Evolutionary conservation across 2,329 filamentous ascomycete species (phyloP), one percentile per base, ranked within the genome.

Genomic region (Clonostachys byssicola): DNA sequence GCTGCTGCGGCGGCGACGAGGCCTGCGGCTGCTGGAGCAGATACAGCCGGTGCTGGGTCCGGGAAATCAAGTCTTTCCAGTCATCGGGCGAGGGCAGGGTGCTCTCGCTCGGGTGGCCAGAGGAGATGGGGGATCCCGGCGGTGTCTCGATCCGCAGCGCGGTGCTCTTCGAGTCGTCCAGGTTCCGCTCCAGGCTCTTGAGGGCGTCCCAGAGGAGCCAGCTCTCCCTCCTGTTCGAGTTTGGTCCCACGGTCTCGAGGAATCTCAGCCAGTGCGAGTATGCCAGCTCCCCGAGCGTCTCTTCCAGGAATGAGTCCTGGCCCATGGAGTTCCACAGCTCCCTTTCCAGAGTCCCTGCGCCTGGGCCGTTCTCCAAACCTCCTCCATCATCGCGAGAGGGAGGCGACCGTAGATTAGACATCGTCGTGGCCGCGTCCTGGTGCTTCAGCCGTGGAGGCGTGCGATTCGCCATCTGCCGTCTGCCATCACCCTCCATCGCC

Each of bases 191-290:
- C 6, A 44, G 40, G 5, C 56, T 50, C 35, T 56, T 51, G 46
- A 58, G 51, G 4, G 38, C 45, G 6, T 33, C 33, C 35, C 36
- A 40, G 34, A 45, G 44, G 8, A 38, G 18, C 20, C 40, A 16
- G n/a, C 34, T 33, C 23, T 30, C 20, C 9, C n/a, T 30, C 9
- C 9, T 5, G 52, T 50, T 1, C 51, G 47, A 5, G n/a, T 5
- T 14, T 6, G 30, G 17, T 9, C 9, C 35, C 18, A n/a, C 42
- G 12, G 46, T 33, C 23, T 56, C 53, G 1, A 64, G 46, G 7
- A 49, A 53, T 5, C 53, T 51, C 2, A 57, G 46, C 62, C 62
- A 64, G 5, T 52, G 49, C 6, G 58, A 53, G 40, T 60, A 55
- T 1, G 61, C 48, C 2, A 61, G 38, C 34, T 61, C 57, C 10